These are phyloP conservation scores for Amanita brunnescens DNA, from an alignment of 768 basidiomycete species.

Conservation along the genomic window DNA sequence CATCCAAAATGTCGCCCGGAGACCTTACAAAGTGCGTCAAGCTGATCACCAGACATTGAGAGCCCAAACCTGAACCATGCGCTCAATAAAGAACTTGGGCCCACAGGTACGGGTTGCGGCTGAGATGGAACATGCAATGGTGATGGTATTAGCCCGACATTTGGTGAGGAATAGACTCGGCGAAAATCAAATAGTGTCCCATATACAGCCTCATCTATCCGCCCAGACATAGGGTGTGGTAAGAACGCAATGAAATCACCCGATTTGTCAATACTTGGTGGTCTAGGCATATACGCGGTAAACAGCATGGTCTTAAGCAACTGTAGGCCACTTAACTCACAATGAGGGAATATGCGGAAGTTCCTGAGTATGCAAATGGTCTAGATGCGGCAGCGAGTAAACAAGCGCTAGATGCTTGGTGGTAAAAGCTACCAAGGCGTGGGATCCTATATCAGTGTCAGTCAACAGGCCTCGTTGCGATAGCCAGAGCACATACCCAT, in stretches of 20 bases:
- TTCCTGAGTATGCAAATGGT: constrained; percentile 40
- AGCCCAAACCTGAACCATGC: constrained; percentile 47
- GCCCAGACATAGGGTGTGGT: constrained; percentile 23
- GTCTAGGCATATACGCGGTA: constrained; percentile 15
- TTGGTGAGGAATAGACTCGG: constrained; percentile 39
- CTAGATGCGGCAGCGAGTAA: constrained; percentile 59
- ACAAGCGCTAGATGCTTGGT: constrained; percentile 38
- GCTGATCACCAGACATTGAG: constrained; percentile 46
- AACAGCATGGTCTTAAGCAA: background rate
- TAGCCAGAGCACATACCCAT: constrained; percentile 37
- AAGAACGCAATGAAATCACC: constrained; percentile 48
- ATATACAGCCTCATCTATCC: constrained; percentile 33
- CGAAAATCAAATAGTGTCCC: constrained; percentile 54
- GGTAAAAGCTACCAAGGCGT: constrained; percentile 49
- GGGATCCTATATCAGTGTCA: constrained; percentile 27
- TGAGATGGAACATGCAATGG: constrained; percentile 39
- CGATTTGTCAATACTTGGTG: constrained; percentile 34
- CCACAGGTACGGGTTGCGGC: constrained; percentile 54
- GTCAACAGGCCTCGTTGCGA: background rate
- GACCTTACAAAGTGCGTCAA: constrained; percentile 50
- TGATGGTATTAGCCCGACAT: constrained; percentile 40
- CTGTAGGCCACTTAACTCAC: constrained; percentile 18
- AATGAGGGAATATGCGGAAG: constrained; percentile 23
- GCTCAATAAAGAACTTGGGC: constrained; percentile 45
- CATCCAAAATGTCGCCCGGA: constrained; percentile 1